A percentile compares a stretch with the other conserved stretches of the same genome.
Conservation (phyloP, 805 yeast species). For the Myxozyma neotropica region DNA sequence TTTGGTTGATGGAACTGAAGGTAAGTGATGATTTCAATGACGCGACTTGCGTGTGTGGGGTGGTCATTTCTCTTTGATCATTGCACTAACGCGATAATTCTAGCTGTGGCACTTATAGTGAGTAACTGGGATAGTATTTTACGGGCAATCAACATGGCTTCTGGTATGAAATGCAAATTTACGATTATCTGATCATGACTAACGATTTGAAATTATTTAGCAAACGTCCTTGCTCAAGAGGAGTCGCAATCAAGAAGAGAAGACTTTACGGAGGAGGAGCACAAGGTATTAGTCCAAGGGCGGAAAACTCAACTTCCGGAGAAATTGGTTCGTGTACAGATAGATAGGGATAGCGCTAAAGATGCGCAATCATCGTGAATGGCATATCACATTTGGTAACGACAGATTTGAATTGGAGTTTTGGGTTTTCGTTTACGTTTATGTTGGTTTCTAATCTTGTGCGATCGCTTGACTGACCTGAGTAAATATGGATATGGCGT, state of each 20-base stretch:
- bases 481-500: no score
- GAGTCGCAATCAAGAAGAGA: background rate
- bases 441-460: no score
- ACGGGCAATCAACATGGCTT: conserved; percentile 25
- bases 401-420: background rate
- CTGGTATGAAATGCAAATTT: conserved; percentile 15
- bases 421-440: background rate
- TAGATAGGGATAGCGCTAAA: conserved; percentile 3
- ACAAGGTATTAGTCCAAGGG: background rate
- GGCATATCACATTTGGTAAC: background rate
- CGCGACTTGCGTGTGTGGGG: background rate
- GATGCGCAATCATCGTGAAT: no score
- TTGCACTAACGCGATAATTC: conserved; percentile 1
- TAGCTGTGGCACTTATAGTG: conserved; percentile 33
- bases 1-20: conserved; percentile 31
- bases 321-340: conserved; percentile 24
- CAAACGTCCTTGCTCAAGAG: conserved; percentile 10
- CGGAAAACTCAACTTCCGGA: conserved; percentile 25
- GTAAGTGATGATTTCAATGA: conserved; percentile 3
- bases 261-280: background rate
- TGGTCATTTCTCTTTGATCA: no score
- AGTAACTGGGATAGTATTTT: conserved; percentile 33
- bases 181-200: background rate
- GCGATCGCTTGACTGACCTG: no score
- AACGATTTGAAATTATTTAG: background rate